Base-by-base conservation (phyloP, 305 asterid species). In the Nicotiana rustica region DNA sequence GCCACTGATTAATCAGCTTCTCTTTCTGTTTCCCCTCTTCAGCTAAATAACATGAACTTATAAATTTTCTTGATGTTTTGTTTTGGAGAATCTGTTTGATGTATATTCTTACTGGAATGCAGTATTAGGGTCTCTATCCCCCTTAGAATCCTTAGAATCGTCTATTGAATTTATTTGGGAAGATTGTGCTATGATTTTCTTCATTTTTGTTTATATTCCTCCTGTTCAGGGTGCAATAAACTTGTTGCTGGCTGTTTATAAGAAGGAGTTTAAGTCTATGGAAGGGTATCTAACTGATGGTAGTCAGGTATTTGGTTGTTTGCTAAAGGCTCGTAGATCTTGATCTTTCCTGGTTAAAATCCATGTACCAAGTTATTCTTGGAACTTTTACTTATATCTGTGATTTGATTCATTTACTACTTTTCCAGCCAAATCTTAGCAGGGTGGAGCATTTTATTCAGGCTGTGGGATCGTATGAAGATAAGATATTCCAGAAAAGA, bases 391-490 rank as follows among this genome's bases (percentile, higher is more conserved):
- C 59, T 38, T 38, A 10, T 69, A 69, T 69, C n/a, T 36, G 77
- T 79, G 60, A 79, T 19, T 77, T 77, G 52, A 62, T 57, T 83
- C 76, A 36, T 49, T 78, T 56, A 21, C 78, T 14, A 67, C 29
- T 59, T 84, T 84, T 70, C 73, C 93, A 96, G 99, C 97, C 97
- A 56, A 91, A 92, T 85, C 91, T 96, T 82, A 84, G 87, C 89
- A 85, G 89, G 85, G 98, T 96, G 82, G 98, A 96, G 79, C 97
- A 89, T 86, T 96, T 93, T 71, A 96, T 96, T 84, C 97, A 96
- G 90, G 98, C 99, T 41, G 98, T 96, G 82, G 99, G 98, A 75
- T 89, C 95, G 15, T 96, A 82, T 80, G 99, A 96, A 89, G 99
- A 96, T 83, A 94, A 90, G 84, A 96, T 96, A 85, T 96, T 96